Evolutionary conservation across 495 filamentous ascomycete species (phyloP).

Genomic region (Xylona heveae): DNA sequence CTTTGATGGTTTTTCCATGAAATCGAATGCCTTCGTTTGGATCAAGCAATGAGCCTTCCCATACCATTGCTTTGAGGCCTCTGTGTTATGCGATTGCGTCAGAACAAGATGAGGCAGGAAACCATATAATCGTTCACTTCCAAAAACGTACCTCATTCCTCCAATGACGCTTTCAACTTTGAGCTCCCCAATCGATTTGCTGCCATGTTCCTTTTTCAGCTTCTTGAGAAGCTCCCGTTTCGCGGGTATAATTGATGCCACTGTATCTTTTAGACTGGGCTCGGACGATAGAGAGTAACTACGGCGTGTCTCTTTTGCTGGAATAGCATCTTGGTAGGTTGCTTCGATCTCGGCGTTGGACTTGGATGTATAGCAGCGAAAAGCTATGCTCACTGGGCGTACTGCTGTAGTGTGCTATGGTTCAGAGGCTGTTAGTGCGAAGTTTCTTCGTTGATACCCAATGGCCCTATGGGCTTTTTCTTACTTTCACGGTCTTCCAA

Average conservation of each 20-base stretch:
- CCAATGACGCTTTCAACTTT: constrained; percentile 88
- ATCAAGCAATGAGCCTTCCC: constrained; percentile 96
- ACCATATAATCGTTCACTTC: background rate
- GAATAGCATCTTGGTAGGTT: no score
- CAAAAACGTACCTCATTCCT: constrained; percentile 60
- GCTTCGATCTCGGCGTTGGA: no score
- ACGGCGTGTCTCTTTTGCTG: no score
- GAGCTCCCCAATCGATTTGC: constrained; percentile 71
- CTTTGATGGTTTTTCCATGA: constrained; percentile 93
- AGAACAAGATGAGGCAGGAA: constrained; percentile 5
- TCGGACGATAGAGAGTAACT: constrained; percentile 52
- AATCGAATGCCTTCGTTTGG: constrained; percentile 95
- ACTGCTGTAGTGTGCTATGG: no score
- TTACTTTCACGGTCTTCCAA: no score
- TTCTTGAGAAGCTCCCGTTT: constrained; percentile 85
- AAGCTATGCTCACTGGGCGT: no score
- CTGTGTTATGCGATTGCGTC: constrained; percentile 13
- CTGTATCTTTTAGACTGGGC: constrained; percentile 66
- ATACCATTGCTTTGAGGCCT: constrained; percentile 91
- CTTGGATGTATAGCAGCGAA: no score
- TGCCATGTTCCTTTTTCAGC: constrained; percentile 57
- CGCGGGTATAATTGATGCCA: constrained; percentile 65
- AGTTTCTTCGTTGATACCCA: no score
- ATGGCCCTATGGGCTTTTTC: no score
- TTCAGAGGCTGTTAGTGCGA: no score